Conservation (phyloP, 306 rosid genomes). For the Prunus padus region DNA sequence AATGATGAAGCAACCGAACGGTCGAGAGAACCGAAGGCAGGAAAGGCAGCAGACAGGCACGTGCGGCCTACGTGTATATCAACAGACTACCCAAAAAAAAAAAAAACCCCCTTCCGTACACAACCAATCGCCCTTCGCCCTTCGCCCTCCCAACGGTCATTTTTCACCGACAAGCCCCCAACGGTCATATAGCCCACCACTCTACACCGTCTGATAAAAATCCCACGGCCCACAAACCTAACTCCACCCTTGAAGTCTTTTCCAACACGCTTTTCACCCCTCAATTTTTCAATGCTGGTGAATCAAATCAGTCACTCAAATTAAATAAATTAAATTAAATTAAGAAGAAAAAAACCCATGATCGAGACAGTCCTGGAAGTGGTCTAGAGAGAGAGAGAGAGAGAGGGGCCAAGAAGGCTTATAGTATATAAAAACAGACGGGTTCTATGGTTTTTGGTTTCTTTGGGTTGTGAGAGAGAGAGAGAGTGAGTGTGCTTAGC, state of each 20-base stretch:
- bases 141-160: conserved; percentile 60
- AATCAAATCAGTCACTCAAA: conserved; percentile 21
- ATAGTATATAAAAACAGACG: conserved; percentile 37
- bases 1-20: conserved; percentile 48
- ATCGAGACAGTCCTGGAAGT: conserved; percentile 52
- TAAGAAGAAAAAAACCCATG: conserved; percentile 23
- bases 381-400: conserved; percentile 17
- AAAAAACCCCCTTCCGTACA: conserved; percentile 40
- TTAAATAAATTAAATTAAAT: conserved; percentile 34
- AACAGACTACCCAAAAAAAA: not conserved
- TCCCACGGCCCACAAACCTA: conserved; percentile 36
- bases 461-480: conserved; percentile 37
- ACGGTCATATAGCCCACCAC: conserved; percentile 62
- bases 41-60: conserved; percentile 37
- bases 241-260: conserved; percentile 6
- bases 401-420: not conserved
- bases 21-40: conserved; percentile 56
- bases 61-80: conserved; percentile 33
- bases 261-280: conserved; percentile 31
- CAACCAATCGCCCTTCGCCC: conserved; percentile 15
- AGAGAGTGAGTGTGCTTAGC: not conserved
- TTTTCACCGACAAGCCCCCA: conserved; percentile 42
- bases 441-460: conserved; percentile 44
- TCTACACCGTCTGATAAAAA: conserved; percentile 62
- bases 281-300: conserved; percentile 1